These are phyloP conservation scores for Ophiostoma sp. DNA, from an alignment of 2,329 filamentous ascomycete genomes.

Conservation along the genomic window DNA sequence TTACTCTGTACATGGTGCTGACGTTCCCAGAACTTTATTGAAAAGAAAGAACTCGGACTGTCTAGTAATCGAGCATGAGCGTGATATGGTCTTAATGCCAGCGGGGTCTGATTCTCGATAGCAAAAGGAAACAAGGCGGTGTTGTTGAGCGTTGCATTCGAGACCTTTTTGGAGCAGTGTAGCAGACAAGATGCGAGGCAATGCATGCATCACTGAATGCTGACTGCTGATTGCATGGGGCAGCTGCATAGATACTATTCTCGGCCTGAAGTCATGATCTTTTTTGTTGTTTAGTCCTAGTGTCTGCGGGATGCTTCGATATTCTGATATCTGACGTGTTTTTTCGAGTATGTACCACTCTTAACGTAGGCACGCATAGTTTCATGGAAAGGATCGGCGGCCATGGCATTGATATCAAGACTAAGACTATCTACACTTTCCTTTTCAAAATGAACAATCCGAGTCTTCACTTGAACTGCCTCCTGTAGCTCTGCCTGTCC, in stretches of 20 bases:
- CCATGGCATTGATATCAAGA: too few species aligned
- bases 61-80: background rate
- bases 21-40: background rate
- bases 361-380: too few species aligned
- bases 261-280: conserved; percentile 6
- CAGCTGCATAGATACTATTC: background rate
- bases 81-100: background rate
- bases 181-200: background rate
- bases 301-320: background rate
- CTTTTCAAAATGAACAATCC: too few species aligned
- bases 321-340: background rate
- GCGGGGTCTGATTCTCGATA: background rate
- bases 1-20: background rate
- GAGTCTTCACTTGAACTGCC: background rate
- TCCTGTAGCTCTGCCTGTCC: background rate
- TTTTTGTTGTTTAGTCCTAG: conserved; percentile 4
- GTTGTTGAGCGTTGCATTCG: background rate
- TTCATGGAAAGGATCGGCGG: too few species aligned
- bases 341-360: too few species aligned
- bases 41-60: background rate
- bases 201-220: background rate
- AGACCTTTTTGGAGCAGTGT: background rate
- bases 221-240: background rate
- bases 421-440: too few species aligned
- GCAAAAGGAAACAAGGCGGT: background rate